These are phyloP conservation scores for Diaporthe citri DNA, from an alignment of 2,329 filamentous ascomycete species.

Conservation along the genomic window DNA sequence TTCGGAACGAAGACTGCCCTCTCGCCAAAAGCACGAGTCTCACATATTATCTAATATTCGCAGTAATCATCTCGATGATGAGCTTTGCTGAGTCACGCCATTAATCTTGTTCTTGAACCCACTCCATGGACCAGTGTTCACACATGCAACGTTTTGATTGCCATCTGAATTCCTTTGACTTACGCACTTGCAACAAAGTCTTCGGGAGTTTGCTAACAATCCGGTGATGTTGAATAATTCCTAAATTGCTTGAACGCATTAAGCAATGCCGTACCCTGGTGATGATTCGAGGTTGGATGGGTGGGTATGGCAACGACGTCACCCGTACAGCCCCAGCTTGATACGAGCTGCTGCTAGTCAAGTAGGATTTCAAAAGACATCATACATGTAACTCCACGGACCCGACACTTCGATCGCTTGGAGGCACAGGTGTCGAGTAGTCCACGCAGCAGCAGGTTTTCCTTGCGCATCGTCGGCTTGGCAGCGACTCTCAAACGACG, in stretches of 20 bases:
- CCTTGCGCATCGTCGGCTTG: not conserved
- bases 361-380: not conserved
- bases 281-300: not conserved
- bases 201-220: not conserved
- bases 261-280: too few species aligned
- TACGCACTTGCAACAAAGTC: not conserved
- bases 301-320: too few species aligned
- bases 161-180: not conserved
- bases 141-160: not conserved
- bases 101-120: too few species aligned
- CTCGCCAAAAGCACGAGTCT: too few species aligned
- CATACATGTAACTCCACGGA: too few species aligned
- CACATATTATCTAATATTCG: not conserved
- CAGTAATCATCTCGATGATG: too few species aligned
- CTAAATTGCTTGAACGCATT: not conserved
- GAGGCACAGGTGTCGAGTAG: not conserved
- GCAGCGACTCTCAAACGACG: not conserved
- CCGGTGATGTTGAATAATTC: accelerated
- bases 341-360: not conserved
- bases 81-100: too few species aligned
- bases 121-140: not conserved
- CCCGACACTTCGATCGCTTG: too few species aligned
- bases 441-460: not conserved
- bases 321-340: not conserved
- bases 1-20: too few species aligned